Evolutionary conservation across 2,329 filamentous ascomycete species (phyloP), one percentile per base, ranked within the genome.

Genomic region (Metarhizium brunneum): DNA sequence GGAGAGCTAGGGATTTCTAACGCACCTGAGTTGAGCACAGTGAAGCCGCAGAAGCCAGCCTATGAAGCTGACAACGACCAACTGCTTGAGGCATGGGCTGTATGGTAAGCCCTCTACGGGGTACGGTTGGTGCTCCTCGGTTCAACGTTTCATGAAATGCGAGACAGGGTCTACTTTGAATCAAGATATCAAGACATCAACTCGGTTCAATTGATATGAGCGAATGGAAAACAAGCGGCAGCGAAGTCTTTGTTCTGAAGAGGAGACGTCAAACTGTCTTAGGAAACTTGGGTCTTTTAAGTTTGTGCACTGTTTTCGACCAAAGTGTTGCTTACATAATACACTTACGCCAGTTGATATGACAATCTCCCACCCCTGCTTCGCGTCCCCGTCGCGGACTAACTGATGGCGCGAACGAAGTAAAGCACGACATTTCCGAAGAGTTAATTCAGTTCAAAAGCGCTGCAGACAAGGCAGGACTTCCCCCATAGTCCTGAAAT

Each of bases 21-120:
- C 70, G 53, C 56, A 81, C 81, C 76, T 84, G 77, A 43, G 71
- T 60, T n/a, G 78, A 75, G 66, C 81, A 84, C 63, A 79, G 75
- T 6, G 79, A 76, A 42, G 73, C 76, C n/a, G 79, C 76, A 13
- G 73, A 67, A 16, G 80, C 80, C 56, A 84, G 73, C 58, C 76
- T 80, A 61, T 80, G 76, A 55, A 83, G 80, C 1, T 80, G 80
- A 6, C 80, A 75, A 29, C 61, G 62, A 18, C 61, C 60, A 50
- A 62, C 8, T 14, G 36, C 18, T 43, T 54, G 47, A 56, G 54
- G 25, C 56, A 58, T 56, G 35, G 13, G n/a, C 14, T 18, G 32
- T 32, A 32, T 36, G 20, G 18, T 32, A 20, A 45, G 6, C 6
- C 6, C 6, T 45, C n/a, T 10, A 45, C 42, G 6, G n/a, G 16